Evolutionary conservation across 441 rosid genomes (phyloP).

Genomic region (Erodium texanum): DNA sequence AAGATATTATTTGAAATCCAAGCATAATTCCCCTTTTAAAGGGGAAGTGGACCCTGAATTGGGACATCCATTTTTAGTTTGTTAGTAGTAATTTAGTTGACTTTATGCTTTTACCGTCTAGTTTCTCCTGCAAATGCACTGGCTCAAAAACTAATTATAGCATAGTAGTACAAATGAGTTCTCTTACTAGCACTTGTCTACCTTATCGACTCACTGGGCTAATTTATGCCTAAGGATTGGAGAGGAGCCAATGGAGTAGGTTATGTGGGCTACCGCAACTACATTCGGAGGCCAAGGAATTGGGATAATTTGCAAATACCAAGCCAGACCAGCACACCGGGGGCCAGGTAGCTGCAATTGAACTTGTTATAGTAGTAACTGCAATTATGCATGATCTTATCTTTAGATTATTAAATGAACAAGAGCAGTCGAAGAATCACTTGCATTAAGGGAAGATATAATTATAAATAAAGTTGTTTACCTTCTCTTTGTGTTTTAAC

Average conservation of each 20-base stretch:
- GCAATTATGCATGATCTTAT: background rate
- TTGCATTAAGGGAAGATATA: background rate
- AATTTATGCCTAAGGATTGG: constrained; percentile 59
- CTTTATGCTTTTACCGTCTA: background rate
- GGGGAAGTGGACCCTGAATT: too few species aligned
- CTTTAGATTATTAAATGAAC: background rate
- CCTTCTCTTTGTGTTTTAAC: background rate
- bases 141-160: background rate
- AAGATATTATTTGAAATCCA: too few species aligned
- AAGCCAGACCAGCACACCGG: constrained; percentile 69
- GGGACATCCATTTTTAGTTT: too few species aligned
- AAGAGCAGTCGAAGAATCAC: background rate
- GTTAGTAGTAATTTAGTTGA: background rate
- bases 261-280: constrained; percentile 73
- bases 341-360: constrained; percentile 55
- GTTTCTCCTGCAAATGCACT: background rate
- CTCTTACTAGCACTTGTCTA: background rate
- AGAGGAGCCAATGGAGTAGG: constrained; percentile 74
- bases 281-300: constrained; percentile 73
- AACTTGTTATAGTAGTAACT: constrained; percentile 5
- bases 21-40: too few species aligned
- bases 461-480: background rate
- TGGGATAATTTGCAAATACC: constrained; percentile 53
- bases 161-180: background rate
- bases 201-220: constrained; percentile 10